Evolutionary conservation across 106 monocot species (phyloP), one percentile per base, ranked within the genome.

Genomic region (Allium cepa): DNA sequence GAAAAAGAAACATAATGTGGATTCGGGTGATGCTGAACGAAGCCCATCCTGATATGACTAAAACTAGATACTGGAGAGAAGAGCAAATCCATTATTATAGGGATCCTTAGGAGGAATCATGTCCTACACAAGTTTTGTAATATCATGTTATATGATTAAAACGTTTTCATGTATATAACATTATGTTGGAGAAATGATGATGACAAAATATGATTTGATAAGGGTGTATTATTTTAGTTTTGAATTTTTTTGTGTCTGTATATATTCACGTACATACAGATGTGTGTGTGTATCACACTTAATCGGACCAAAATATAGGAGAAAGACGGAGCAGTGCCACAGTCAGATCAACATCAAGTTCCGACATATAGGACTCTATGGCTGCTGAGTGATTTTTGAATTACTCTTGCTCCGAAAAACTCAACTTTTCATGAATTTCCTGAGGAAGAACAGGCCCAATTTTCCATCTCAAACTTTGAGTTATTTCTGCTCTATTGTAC

Each of bases 41-140:
- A n/a, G n/a, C n/a, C n/a, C n/a, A n/a, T n/a, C n/a, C n/a, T n/a
- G n/a, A n/a, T n/a, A n/a, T n/a, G n/a, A n/a, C n/a, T n/a, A n/a
- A n/a, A n/a, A n/a, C n/a, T n/a, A n/a, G n/a, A n/a, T n/a, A n/a
- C n/a, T n/a, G n/a, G n/a, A n/a, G n/a, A n/a, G n/a, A n/a, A n/a
- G n/a, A n/a, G n/a, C n/a, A n/a, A n/a, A n/a, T n/a, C n/a, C n/a
- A n/a, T n/a, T n/a, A n/a, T n/a, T n/a, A n/a, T n/a, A 97, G 49
- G 96, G 96, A 78, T 96, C 95, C 80, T 96, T 96, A 9, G 96
- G 96, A 55, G 96, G 96, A 68, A 96, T 75, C 88, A 96, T 89
- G 55, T 96, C 96, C 96, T 96, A 15, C 4, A 36, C 36, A 36
- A 36, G 36, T 36, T 36, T 36, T 36, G 3, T 36, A 36, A 36